Evolutionary conservation across 108 stramenopile species (phyloP).

Genomic region (Skeletonema menzelii): DNA sequence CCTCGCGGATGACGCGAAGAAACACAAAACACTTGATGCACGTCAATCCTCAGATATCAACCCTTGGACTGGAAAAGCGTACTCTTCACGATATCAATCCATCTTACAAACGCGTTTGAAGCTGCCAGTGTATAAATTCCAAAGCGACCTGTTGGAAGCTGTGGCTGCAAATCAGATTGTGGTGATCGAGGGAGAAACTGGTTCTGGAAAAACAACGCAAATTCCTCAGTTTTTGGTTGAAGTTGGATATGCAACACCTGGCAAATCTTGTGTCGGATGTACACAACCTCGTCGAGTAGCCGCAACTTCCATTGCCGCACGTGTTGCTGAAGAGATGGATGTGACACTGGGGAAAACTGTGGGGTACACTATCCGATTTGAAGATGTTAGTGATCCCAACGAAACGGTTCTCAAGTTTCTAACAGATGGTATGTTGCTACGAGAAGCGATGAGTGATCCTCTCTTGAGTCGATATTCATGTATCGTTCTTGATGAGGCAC

Average conservation of each 20-base stretch:
- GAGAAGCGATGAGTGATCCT: slow-evolving; percentile 99
- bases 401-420: slow-evolving; percentile 91
- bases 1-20: slow-evolving; percentile 4
- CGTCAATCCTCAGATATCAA: slow-evolving; percentile 66
- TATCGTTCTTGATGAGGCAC: slow-evolving; percentile 98
- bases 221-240: slow-evolving; percentile 96
- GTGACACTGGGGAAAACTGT: slow-evolving; percentile 93
- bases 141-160: slow-evolving; percentile 85
- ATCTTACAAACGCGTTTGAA: slow-evolving; percentile 80
- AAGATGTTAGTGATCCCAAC: slow-evolving; percentile 82
- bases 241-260: slow-evolving; percentile 73
- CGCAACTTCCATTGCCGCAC: slow-evolving; percentile 95
- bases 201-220: slow-evolving; percentile 93
- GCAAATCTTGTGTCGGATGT: slow-evolving; percentile 87
- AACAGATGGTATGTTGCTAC: slow-evolving; percentile 93
- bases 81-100: slow-evolving; percentile 57
- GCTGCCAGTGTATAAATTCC: slow-evolving; percentile 97
- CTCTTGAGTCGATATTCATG: slow-evolving; percentile 85
- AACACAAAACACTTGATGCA: slow-evolving; percentile 19
- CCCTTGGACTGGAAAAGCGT: slow-evolving; percentile 87
- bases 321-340: slow-evolving; percentile 99
- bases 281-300: slow-evolving; percentile 99
- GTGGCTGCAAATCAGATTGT: slow-evolving; percentile 91
- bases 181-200: slow-evolving; percentile 98
- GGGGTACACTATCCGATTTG: slow-evolving; percentile 99